phyloP scores from a whole-genome alignment of 2,329 filamentous ascomycete species.

The Hysterium pulicare region DNA sequence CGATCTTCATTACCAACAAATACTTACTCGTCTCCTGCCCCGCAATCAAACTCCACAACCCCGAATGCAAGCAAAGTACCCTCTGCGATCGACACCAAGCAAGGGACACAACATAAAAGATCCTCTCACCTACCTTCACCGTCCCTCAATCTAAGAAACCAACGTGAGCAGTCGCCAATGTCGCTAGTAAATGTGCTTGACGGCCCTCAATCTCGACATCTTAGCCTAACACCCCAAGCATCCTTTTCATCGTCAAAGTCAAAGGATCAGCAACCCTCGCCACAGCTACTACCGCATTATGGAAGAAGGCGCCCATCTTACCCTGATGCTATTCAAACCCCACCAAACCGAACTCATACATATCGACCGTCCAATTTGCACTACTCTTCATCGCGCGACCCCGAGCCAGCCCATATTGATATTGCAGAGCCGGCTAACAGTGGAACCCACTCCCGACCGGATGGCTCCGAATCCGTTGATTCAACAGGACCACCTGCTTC shows the following conservation, averaged over 20 bases:
- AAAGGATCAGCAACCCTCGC: constrained; percentile 28
- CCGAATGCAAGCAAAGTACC: constrained; percentile 28
- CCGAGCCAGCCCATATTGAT: constrained; percentile 25
- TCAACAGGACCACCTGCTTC: constrained; percentile 89
- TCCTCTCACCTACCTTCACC: constrained; percentile 30
- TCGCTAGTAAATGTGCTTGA: constrained; percentile 23
- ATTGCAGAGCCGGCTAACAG: constrained; percentile 17
- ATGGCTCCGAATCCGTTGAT: constrained; percentile 72
- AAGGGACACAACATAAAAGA: constrained; percentile 24
- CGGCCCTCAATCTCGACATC: constrained; percentile 20
- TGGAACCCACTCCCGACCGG: constrained; percentile 21
- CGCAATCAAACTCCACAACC: constrained; percentile 19
- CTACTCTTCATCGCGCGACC: constrained; percentile 30
- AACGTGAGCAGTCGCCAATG: constrained; percentile 24
- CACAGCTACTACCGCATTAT: constrained; percentile 30
- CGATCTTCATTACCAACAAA: constrained; percentile 34
- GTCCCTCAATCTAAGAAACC: constrained; percentile 13
- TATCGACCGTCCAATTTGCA: constrained; percentile 37
- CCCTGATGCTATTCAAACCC: constrained; percentile 29
- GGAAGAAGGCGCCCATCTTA: constrained; percentile 27
- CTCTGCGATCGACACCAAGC: constrained; percentile 24
- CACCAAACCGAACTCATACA: constrained; percentile 27
- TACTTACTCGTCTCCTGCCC: constrained; percentile 24
- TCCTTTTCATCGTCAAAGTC: constrained; percentile 22
- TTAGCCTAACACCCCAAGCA: constrained; percentile 27